phyloP scores from a whole-genome alignment of 306 rosid genomes.

The Medicago lupulina region DNA sequence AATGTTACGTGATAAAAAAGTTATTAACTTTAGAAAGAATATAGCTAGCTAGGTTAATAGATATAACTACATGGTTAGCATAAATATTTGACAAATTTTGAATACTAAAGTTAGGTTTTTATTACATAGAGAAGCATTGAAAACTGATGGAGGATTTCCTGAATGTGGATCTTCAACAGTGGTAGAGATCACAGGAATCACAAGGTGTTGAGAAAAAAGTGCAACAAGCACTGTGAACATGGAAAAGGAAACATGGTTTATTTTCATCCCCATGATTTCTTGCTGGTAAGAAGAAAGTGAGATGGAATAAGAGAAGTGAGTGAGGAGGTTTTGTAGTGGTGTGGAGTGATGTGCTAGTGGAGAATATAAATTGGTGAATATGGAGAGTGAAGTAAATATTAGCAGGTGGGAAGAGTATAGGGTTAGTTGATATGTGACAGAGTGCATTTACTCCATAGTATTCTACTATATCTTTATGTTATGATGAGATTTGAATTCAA shows the following conservation, averaged over 20 bases:
- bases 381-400: slow-evolving; percentile 63
- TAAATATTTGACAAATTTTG: neutral
- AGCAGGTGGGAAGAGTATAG: slow-evolving; percentile 69
- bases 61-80: neutral
- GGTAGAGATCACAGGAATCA: slow-evolving; percentile 59
- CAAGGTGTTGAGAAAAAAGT: slow-evolving; percentile 65
- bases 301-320: neutral
- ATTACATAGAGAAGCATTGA: slow-evolving; percentile 46
- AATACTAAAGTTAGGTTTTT: slow-evolving; percentile 15
- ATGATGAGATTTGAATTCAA: neutral
- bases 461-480: neutral
- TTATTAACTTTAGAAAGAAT: neutral
- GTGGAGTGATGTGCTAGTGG: slow-evolving; percentile 32
- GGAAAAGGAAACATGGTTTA: slow-evolving; percentile 51
- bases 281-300: slow-evolving; percentile 17
- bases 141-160: slow-evolving; percentile 67
- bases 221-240: slow-evolving; percentile 52
- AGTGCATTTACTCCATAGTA: slow-evolving; percentile 68
- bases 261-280: slow-evolving; percentile 51
- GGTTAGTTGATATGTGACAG: slow-evolving; percentile 77
- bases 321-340: slow-evolving; percentile 42
- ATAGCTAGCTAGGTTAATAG: neutral
- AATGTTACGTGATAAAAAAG: neutral
- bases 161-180: slow-evolving; percentile 63
- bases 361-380: slow-evolving; percentile 54